Evolutionary conservation across 805 yeast species (phyloP).

Genomic region (Candida koratica): DNA sequence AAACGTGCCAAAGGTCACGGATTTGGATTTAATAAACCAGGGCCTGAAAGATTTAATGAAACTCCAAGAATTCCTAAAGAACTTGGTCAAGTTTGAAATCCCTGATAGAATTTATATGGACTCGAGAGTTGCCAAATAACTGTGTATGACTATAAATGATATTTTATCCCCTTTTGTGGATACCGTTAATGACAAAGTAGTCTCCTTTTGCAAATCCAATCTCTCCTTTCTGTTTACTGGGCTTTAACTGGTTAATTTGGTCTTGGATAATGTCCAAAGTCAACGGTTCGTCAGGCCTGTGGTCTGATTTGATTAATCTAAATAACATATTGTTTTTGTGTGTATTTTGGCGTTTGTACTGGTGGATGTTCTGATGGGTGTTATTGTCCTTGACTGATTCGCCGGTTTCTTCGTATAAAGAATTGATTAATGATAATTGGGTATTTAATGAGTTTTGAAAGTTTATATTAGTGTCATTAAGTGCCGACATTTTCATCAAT

Average conservation of each 20-base stretch:
- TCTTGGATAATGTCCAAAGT: slow-evolving; percentile 18
- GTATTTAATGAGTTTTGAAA: slow-evolving; percentile 26
- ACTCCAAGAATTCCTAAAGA: slow-evolving; percentile 62
- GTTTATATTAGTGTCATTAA: slow-evolving; percentile 19
- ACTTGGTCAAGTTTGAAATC: slow-evolving; percentile 61
- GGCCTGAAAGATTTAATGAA: slow-evolving; percentile 60
- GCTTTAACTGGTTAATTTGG: slow-evolving; percentile 15
- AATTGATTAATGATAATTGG: slow-evolving; percentile 36
- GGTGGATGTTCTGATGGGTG: too few relatives aligned
- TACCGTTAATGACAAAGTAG: slow-evolving; percentile 11
- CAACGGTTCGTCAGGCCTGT: slow-evolving; percentile 21
- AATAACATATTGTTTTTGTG: slow-evolving; percentile 24
- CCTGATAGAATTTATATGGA: slow-evolving; percentile 85
- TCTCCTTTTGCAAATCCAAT: slow-evolving; percentile 13
- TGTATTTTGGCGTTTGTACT: too few relatives aligned
- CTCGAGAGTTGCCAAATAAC: too few relatives aligned
- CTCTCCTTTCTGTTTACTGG: slow-evolving; percentile 23
- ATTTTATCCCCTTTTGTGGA: not conserved
- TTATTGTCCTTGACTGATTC: not conserved
- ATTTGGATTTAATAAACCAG: slow-evolving; percentile 63
- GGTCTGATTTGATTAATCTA: slow-evolving; percentile 34
- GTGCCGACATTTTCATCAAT: slow-evolving; percentile 33
- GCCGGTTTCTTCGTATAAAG: slow-evolving; percentile 24
- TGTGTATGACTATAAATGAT: not conserved
- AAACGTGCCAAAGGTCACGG: slow-evolving; percentile 70